phyloP scores from a whole-genome alignment of 1,139 yeast species.

The Pichia sp. region DNA sequence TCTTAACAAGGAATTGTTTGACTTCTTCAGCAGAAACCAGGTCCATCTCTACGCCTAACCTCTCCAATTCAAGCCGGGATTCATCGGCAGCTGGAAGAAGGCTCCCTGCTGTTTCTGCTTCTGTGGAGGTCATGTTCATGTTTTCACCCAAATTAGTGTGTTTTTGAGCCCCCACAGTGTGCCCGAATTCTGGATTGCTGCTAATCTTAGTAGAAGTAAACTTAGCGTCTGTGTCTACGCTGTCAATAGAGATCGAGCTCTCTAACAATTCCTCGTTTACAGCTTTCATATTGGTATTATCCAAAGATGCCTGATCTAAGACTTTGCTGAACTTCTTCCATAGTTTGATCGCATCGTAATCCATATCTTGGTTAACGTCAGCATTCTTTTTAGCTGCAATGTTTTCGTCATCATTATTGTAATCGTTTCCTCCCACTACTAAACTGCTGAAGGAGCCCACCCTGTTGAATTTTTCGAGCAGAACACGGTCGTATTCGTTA shows the following conservation, averaged over 20 bases:
- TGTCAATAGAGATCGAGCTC: background rate
- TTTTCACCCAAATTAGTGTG: background rate
- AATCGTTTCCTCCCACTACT: background rate
- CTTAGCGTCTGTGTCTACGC: background rate
- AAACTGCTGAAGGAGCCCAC: background rate
- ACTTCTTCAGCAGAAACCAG: conserved; percentile 17
- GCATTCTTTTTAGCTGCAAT: background rate
- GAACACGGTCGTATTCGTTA: conserved; percentile 33
- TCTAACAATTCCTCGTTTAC: background rate
- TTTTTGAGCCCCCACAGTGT: background rate
- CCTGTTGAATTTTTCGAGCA: conserved; percentile 7
- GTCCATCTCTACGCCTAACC: conserved; percentile 16
- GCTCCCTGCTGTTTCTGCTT: background rate
- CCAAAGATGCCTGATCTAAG: background rate
- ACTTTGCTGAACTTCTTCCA: conserved; percentile 5
- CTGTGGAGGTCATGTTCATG: background rate
- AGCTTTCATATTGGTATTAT: background rate
- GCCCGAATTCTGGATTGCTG: background rate
- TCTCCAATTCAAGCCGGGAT: background rate
- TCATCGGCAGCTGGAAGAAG: background rate
- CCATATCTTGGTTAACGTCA: background rate
- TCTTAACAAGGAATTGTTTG: conserved; percentile 15
- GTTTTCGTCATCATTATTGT: background rate
- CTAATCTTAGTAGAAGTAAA: background rate
- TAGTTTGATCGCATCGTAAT: conserved; percentile 8